A percentile compares a stretch with the other conserved stretches of the same genome.
These are phyloP conservation scores for Aquilaria agallochum DNA, from an alignment of 441 rosid species.

Conservation along the genomic window DNA sequence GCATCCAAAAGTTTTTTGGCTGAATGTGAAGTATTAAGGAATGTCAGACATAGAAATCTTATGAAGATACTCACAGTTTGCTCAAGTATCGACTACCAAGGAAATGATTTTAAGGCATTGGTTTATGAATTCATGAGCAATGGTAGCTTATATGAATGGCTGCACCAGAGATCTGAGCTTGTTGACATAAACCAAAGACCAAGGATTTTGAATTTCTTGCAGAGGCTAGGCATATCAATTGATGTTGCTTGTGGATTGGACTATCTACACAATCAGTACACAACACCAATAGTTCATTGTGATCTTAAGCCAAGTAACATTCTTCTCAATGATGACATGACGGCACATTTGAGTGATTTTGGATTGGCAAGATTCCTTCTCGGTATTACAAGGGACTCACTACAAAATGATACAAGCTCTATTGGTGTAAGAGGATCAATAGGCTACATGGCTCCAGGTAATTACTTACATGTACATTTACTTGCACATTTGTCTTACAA, in stretches of 20 bases:
- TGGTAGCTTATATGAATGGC: too few relatives aligned
- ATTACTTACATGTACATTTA: too few relatives aligned
- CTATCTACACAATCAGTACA: constrained; percentile 18
- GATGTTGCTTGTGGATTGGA: constrained; percentile 16
- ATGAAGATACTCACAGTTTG: constrained; percentile 13
- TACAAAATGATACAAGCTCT: background rate
- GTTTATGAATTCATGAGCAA: too few relatives aligned
- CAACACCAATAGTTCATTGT: constrained; percentile 12
- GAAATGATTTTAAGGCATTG: too few relatives aligned
- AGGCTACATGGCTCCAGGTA: constrained; percentile 20
- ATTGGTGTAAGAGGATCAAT: constrained; percentile 16
- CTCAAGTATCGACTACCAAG: too few relatives aligned
- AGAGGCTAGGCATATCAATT: constrained; percentile 12
- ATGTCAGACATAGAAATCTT: background rate
- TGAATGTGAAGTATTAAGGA: constrained; percentile 13
- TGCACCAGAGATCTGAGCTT: too few relatives aligned
- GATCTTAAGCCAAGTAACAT: constrained; percentile 1
- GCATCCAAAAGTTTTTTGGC: constrained; percentile 1
- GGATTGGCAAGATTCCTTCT: constrained; percentile 1
- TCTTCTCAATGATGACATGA: too few relatives aligned
- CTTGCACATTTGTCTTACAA: too few relatives aligned
- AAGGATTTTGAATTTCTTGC: background rate
- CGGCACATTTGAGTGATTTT: too few relatives aligned
- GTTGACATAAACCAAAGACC: constrained; percentile 9
- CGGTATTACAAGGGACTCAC: constrained; percentile 8